A percentile compares a stretch with the other conserved stretches of the same genome.
These are phyloP conservation scores for Ceratocystis huliohia DNA, from an alignment of 2,329 filamentous ascomycete genomes.

Conservation along the genomic window DNA sequence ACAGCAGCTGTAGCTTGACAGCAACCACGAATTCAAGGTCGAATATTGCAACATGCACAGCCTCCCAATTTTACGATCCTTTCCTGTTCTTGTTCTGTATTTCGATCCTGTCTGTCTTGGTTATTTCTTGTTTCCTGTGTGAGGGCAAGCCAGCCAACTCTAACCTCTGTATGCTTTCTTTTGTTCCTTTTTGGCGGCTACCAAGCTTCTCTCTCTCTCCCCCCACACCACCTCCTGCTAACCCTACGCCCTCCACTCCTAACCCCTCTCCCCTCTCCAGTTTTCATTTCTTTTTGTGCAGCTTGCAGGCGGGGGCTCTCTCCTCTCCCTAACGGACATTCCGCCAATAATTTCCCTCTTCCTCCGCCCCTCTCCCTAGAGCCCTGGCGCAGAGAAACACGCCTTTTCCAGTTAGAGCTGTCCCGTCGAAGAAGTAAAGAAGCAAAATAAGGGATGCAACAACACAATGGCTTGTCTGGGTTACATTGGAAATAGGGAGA, in stretches of 20 bases:
- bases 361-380: background rate
- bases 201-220: too few species aligned
- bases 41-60: constrained; percentile 1
- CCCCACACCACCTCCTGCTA: too few species aligned
- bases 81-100: background rate
- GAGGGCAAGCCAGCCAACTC: background rate
- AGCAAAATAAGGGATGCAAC: constrained; percentile 2
- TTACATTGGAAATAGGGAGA: background rate
- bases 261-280: background rate
- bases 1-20: background rate
- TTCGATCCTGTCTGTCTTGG: too few species aligned
- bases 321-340: background rate
- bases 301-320: background rate
- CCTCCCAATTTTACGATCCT: background rate
- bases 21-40: too few species aligned
- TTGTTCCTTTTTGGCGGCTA: background rate
- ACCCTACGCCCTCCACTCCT: background rate
- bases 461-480: background rate
- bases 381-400: background rate
- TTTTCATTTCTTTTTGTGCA: constrained; percentile 10
- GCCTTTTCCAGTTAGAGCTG: background rate
- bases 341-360: background rate
- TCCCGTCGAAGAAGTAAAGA: background rate
- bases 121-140: background rate
- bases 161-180: background rate